phyloP scores from a whole-genome alignment of 306 rosid genomes.

The Casuarina cunninghamiana region DNA sequence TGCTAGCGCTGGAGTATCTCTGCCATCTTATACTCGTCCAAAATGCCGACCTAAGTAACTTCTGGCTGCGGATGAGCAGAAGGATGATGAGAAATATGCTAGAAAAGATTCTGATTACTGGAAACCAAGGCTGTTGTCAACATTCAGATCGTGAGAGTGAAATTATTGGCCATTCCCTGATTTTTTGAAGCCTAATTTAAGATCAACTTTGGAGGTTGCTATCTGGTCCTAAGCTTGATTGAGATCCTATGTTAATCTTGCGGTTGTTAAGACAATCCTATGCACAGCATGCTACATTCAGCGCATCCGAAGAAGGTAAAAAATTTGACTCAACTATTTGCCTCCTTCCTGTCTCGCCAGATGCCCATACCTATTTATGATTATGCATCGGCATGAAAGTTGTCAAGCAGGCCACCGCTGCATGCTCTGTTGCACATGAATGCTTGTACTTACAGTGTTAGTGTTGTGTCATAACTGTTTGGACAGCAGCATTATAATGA shows the following conservation, averaged over 20 bases:
- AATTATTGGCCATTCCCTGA: background rate
- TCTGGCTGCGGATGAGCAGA: background rate
- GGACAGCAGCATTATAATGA: background rate
- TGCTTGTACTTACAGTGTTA: background rate
- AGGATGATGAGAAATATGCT: background rate
- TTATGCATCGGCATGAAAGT: background rate
- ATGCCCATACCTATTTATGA: background rate
- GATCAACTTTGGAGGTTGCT: background rate
- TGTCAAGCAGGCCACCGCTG: background rate
- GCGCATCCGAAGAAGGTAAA: no score
- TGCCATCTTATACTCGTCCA: slow-evolving; percentile 46
- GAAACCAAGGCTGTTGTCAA: slow-evolving; percentile 11
- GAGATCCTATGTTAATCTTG: background rate
- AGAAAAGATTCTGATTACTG: background rate
- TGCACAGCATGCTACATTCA: background rate
- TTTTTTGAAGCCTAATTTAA: background rate
- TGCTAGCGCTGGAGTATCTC: slow-evolving; percentile 38
- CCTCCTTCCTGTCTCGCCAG: background rate
- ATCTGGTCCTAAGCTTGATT: background rate
- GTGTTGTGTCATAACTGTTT: background rate
- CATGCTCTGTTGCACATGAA: background rate
- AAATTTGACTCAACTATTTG: background rate
- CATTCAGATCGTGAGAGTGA: background rate
- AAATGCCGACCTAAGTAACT: slow-evolving; percentile 39
- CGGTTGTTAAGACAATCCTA: background rate